phyloP scores from a whole-genome alignment of 2,329 filamentous ascomycete genomes.

The Diaporthe australafricana region DNA sequence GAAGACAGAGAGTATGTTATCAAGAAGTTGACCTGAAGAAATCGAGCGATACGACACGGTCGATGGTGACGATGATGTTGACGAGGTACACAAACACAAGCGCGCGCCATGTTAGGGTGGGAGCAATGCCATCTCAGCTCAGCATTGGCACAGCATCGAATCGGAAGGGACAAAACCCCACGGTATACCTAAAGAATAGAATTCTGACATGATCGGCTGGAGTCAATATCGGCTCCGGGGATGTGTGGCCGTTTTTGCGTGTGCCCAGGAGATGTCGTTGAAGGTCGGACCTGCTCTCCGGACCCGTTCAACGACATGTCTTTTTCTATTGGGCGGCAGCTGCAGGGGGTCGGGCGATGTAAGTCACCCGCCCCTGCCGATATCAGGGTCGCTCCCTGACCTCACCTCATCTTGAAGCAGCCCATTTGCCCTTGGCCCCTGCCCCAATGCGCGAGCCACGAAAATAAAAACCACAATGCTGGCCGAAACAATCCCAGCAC shows the following conservation, averaged over 20 bases:
- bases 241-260: background rate
- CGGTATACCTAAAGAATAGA: background rate
- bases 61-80: background rate
- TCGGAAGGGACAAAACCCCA: background rate
- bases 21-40: background rate
- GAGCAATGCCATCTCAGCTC: background rate
- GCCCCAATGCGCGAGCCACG: background rate
- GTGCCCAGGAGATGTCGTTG: conserved; percentile 35
- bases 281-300: conserved; percentile 33
- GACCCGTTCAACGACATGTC: conserved; percentile 39
- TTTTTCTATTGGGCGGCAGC: conserved; percentile 37
- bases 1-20: too few relatives aligned
- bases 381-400: conserved; percentile 39
- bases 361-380: conserved; percentile 39
- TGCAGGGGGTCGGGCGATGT: conserved; percentile 27
- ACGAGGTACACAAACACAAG: background rate
- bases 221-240: conserved; percentile 37
- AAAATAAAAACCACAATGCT: background rate
- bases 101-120: background rate
- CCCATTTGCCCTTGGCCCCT: background rate
- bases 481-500: background rate
- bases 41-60: background rate
- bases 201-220: background rate
- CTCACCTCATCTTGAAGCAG: conserved; percentile 22
- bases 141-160: background rate